phyloP scores from a whole-genome alignment of 129 eudicot species.

The Flaveria sonorensis region DNA sequence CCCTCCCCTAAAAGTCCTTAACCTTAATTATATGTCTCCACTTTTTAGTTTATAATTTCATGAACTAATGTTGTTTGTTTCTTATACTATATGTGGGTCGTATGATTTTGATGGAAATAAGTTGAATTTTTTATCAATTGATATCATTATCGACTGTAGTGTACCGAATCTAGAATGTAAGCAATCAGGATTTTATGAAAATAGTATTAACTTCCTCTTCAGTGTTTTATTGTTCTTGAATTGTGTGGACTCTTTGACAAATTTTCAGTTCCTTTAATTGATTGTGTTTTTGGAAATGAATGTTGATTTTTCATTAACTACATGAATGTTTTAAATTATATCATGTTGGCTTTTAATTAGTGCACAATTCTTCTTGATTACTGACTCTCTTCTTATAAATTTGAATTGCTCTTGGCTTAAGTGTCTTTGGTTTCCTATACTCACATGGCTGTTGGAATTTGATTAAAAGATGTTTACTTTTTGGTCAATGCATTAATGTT shows the following conservation, averaged over 20 bases:
- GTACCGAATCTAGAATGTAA: not conserved
- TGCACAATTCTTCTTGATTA: not conserved
- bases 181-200: not conserved
- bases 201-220: not conserved
- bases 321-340: not conserved
- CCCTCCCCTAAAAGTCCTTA: too few species aligned
- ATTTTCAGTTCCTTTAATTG: not conserved
- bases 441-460: not conserved
- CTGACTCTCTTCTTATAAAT: not conserved
- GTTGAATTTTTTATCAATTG: not conserved
- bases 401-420: not conserved
- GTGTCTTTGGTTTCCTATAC: not conserved
- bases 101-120: not conserved
- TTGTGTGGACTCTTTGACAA: not conserved
- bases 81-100: not conserved
- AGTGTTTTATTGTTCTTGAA: not conserved
- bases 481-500: slow-evolving; percentile 21
- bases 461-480: not conserved
- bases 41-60: not conserved
- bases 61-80: not conserved
- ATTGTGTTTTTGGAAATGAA: not conserved
- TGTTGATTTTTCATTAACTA: not conserved
- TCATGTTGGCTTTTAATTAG: not conserved
- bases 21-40: too few species aligned
- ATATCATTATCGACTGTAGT: not conserved